These are phyloP conservation scores for Silene coronaria DNA, from an alignment of 179 eudicot genomes.

Conservation along the genomic window DNA sequence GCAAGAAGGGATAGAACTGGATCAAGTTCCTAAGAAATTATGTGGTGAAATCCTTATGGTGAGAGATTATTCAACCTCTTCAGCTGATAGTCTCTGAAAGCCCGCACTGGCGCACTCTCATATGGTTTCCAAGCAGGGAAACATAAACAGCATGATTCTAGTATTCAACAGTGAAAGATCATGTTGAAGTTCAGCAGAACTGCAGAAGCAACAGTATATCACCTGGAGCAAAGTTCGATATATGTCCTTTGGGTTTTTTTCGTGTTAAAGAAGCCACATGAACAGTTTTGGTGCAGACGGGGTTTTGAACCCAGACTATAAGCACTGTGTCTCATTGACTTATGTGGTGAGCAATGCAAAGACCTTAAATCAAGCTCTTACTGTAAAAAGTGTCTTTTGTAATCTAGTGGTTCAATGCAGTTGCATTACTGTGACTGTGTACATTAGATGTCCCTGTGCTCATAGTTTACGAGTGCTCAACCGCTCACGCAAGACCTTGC, in stretches of 20 bases:
- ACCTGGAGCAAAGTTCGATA: background rate
- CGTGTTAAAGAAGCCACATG: too few species aligned
- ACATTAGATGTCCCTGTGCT: background rate
- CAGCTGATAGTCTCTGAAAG: slow-evolving; percentile 3
- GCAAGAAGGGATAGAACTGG: slow-evolving; percentile 71
- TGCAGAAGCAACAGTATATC: background rate
- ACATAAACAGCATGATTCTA: background rate
- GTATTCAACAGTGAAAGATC: background rate
- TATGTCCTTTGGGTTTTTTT: background rate
- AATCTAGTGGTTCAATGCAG: background rate
- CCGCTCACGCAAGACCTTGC: background rate
- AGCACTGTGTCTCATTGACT: background rate
- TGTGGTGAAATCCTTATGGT: slow-evolving; percentile 70
- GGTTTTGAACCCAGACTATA: background rate
- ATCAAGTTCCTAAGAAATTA: slow-evolving; percentile 64
- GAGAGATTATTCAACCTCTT: slow-evolving; percentile 36
- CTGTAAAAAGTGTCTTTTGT: background rate
- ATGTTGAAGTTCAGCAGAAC: background rate
- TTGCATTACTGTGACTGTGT: background rate
- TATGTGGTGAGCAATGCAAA: background rate
- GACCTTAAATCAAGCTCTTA: background rate
- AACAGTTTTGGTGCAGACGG: background rate
- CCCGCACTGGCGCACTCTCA: background rate
- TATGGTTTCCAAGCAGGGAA: background rate
- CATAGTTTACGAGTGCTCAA: background rate